Evolutionary conservation across 768 basidiomycete species (phyloP).

Genomic region (Lepiota subincarnata): DNA sequence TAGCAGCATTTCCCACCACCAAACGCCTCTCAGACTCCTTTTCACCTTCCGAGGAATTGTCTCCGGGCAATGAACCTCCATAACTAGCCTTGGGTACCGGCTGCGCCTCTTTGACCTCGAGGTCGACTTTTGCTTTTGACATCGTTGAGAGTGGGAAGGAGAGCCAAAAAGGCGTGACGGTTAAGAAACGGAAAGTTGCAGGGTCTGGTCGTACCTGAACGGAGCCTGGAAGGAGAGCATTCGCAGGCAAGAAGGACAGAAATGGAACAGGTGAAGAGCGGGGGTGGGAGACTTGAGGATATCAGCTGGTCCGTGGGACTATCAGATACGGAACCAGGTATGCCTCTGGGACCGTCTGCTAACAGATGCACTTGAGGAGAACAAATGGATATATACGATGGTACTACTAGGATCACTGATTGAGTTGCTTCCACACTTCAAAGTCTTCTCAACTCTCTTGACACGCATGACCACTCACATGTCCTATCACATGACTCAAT

Average conservation of each 20-base stretch:
- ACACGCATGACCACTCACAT: neutral
- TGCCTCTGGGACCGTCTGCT: too few species aligned
- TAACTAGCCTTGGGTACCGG: neutral
- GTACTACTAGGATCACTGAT: too few species aligned
- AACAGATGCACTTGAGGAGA: too few species aligned
- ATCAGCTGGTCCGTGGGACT: too few species aligned
- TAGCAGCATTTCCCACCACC: neutral
- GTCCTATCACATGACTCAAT: neutral
- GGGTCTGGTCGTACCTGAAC: neutral
- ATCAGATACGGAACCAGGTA: too few species aligned
- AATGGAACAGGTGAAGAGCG: too few species aligned
- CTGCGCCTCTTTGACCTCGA: neutral
- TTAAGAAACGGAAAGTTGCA: neutral
- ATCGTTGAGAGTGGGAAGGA: neutral
- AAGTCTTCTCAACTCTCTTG: too few species aligned
- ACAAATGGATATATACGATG: too few species aligned
- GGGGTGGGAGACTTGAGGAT: neutral
- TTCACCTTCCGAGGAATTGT: neutral
- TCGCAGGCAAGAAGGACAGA: neutral
- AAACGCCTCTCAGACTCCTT: neutral
- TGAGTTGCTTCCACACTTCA: too few species aligned
- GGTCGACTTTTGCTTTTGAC: neutral
- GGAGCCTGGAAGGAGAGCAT: neutral
- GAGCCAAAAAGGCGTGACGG: neutral
- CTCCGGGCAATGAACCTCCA: neutral